Base-by-base conservation (phyloP, 2,329 filamentous ascomycete species). In the Neofusicoccum umdonicola region DNA sequence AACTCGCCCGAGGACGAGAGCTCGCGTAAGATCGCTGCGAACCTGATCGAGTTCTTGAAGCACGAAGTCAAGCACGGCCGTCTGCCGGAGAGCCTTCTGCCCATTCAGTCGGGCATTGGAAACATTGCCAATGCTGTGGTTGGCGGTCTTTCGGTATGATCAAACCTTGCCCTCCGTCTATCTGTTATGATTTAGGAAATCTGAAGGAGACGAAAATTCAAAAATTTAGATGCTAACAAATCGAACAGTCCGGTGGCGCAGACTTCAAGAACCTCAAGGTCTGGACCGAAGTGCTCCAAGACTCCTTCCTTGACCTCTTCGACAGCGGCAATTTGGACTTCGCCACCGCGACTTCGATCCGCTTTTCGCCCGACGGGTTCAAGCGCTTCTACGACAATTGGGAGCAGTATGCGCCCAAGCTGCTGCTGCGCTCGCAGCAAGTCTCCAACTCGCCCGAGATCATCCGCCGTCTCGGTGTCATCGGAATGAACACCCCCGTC, bases 41-140 rank as follows among this genome's bases (percentile, higher is more conserved):
- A 96, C 78, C 79, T 96, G 65, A 95, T 96, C 68, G 91, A 96
- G 71, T 90, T 90, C 82, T 84, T 96, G 63, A 89, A 95, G 80
- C 90, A 96, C 78, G 92, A 96, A 78, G 93, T 96, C 62, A 80
- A 81, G 34, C 88, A 89, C 68, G 92, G 89, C 67, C 88, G 92
- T 44, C 85, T 96, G 60, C 92, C 92, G 2, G 78, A 85, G 70
- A 92, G 88, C 73, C 85, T 96, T 1, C 83, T 95, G 0, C 92
- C 92, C 1, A 84, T 96, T 17, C 92, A 96, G 78, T 93, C 90
- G 11, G 92, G 92, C 50, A 96, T 96, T 70, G 92, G 93, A 68
- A 96, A 96, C 81, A 96, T 96, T 70, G 92, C 92, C 78, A 96
- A 96, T 77, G 92, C 92, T 42, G 93, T 96, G 67, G 88, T 96